Base-by-base conservation (phyloP, 225 moss, liverwort and hornwort genomes). In the Takakia lepidozioides region DNA sequence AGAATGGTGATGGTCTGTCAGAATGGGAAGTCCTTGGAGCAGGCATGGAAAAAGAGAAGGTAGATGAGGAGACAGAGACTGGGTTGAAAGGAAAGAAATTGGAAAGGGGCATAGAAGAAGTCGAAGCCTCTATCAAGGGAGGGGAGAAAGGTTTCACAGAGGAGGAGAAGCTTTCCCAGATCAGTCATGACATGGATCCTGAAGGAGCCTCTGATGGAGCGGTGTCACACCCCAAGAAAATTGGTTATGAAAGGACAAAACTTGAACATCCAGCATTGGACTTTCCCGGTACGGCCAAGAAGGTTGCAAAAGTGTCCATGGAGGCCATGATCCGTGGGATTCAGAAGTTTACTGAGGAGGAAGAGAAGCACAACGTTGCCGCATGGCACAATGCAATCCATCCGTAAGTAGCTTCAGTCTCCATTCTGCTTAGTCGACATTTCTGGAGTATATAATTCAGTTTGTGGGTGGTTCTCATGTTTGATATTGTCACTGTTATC, bases 321-420 rank as follows among this genome's bases (percentile, higher is more conserved):
- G 90, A 87, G 72, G 95, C 95, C n/a, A 90, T 98, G 90, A 29
- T 91, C 19, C 84, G 95, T 9, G 95, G 95, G 8, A 82, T 87
- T 26, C 60, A 83, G 56, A 83, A 87, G 63, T 16, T 61, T 3
- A 58, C 83, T 1, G 98, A 91, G 27, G 91, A 87, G 59, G 91
- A 87, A 27, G 83, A 55, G 58, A 62, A 64, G 15, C 64, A 78
- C 13, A 91, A 81, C 44, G 98, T 99, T 38, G 98, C 91, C 66
- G 91, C 98, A 4, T 99, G 98, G 98, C 98, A 99, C 57, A 99
- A 91, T 62, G 98, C 91, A 27, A 87, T 85, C 40, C 78, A 58
- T 25, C 98, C 98, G 95, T 95, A 72, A 73, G 93, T 73, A 26
- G 2, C 17, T n/a, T 50, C 19, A 50, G 13, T 18, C 10, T 10